Conservation (phyloP, 371 early-diverging fungal genomes). For the Saksenaea vasiformis region DNA sequence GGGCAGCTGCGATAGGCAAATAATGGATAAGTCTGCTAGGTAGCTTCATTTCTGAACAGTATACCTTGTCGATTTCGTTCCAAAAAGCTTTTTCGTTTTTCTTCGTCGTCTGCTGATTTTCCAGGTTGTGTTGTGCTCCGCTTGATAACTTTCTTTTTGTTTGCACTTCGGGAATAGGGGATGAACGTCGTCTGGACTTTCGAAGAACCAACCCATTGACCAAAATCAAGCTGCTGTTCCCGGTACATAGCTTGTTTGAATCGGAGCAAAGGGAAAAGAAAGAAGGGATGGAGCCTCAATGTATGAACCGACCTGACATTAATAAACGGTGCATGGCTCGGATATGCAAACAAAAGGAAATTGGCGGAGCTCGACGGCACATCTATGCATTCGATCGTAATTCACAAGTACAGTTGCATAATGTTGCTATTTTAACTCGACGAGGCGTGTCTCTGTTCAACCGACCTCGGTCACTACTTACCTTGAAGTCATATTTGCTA, state of each 20-base stretch:
- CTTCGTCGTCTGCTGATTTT: constrained; percentile 54
- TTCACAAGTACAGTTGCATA: background rate
- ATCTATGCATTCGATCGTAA: background rate
- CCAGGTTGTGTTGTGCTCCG: constrained; percentile 12
- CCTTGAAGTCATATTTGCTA: background rate
- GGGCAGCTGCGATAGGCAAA: constrained; percentile 64
- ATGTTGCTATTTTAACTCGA: background rate
- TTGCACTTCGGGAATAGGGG: background rate
- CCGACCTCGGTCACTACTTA: too few relatives aligned
- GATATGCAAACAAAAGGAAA: background rate
- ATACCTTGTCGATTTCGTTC: constrained; percentile 81
- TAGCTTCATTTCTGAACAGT: background rate
- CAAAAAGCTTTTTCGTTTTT: constrained; percentile 70
- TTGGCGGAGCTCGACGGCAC: background rate
- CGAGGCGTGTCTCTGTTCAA: background rate
- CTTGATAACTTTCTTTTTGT: constrained; percentile 8
- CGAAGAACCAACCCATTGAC: background rate
- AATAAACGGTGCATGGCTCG: background rate
- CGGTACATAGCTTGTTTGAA: constrained; percentile 1
- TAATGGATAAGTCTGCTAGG: background rate
- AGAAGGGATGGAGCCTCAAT: background rate
- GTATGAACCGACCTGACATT: background rate
- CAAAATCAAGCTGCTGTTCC: background rate
- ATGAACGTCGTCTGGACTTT: constrained; percentile 1
- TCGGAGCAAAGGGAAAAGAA: background rate